A percentile compares a stretch with the other conserved stretches of the same genome.
Conservation (phyloP, 2,329 filamentous ascomycete genomes). For the Sporothrix pallida region DNA sequence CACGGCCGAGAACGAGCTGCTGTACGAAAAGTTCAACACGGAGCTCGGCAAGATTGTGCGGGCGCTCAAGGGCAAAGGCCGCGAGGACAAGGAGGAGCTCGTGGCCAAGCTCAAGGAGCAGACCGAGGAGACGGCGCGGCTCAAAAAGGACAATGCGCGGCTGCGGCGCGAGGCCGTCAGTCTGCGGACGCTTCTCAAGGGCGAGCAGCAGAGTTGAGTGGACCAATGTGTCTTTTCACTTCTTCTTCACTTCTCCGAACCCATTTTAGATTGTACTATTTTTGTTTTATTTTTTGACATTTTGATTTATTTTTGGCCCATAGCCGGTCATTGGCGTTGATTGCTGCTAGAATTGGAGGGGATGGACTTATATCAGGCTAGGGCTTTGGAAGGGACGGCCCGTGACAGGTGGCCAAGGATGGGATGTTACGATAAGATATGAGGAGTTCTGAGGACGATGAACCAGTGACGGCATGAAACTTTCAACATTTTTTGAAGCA, state of each 20-base stretch:
- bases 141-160: constrained; percentile 85
- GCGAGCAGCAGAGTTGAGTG: constrained; percentile 40
- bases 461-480: not conserved
- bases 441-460: not conserved
- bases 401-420: not conserved
- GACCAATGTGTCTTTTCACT: not conserved
- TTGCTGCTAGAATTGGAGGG: constrained; percentile 9
- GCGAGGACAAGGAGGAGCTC: constrained; percentile 80
- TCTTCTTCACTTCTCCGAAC: not conserved
- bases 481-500: not conserved
- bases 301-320: not conserved
- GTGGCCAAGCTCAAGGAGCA: constrained; percentile 72
- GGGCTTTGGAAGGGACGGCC: not conserved
- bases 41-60: constrained; percentile 83
- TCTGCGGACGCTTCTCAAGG: constrained; percentile 62
- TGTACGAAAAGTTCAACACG: constrained; percentile 92
- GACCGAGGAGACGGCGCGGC: constrained; percentile 74
- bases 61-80: constrained; percentile 72
- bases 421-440: constrained; percentile 8
- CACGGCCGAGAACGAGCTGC: constrained; percentile 86
- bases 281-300: not conserved
- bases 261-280: constrained; percentile 18
- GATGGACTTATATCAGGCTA: not conserved
- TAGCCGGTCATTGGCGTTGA: constrained; percentile 27
- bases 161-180: constrained; percentile 83